Conservation (phyloP, 306 rosid species). For the Dryas drummondii region DNA sequence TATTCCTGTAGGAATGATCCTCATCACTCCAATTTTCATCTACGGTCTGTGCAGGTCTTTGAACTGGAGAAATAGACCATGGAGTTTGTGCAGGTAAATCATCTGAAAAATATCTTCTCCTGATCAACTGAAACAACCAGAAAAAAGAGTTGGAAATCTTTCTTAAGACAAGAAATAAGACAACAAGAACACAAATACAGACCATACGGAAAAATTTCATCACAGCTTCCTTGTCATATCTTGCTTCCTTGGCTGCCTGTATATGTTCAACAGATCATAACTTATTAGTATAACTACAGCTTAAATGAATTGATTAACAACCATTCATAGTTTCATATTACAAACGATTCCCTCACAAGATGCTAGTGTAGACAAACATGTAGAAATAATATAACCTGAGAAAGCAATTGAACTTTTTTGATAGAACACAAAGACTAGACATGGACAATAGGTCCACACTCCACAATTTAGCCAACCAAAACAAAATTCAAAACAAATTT, state of each 20-base stretch:
- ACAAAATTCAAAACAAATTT: not conserved
- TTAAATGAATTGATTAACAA: constrained; percentile 14
- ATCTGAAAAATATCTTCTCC: constrained; percentile 88
- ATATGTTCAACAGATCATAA: constrained; percentile 25
- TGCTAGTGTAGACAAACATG: not conserved
- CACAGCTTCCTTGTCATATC: constrained; percentile 89
- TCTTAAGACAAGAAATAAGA: not conserved
- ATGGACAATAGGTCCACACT: too few species aligned
- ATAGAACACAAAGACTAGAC: not conserved
- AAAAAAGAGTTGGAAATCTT: constrained; percentile 23
- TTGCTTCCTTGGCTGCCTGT: constrained; percentile 91
- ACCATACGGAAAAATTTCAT: constrained; percentile 80
- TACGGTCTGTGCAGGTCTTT: constrained; percentile 59
- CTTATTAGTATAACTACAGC: not conserved
- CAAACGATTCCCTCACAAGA: not conserved
- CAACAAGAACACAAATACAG: constrained; percentile 29
- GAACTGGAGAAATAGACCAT: constrained; percentile 67
- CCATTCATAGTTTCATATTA: not conserved
- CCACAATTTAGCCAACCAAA: not conserved
- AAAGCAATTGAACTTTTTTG: not conserved
- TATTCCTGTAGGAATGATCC: constrained; percentile 50
- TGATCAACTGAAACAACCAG: constrained; percentile 58
- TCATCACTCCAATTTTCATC: constrained; percentile 65
- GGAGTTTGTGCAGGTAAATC: constrained; percentile 51
- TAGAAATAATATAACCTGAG: not conserved